Conservation (phyloP, 2,329 filamentous ascomycete species). For the Diaporthe ilicicola region DNA sequence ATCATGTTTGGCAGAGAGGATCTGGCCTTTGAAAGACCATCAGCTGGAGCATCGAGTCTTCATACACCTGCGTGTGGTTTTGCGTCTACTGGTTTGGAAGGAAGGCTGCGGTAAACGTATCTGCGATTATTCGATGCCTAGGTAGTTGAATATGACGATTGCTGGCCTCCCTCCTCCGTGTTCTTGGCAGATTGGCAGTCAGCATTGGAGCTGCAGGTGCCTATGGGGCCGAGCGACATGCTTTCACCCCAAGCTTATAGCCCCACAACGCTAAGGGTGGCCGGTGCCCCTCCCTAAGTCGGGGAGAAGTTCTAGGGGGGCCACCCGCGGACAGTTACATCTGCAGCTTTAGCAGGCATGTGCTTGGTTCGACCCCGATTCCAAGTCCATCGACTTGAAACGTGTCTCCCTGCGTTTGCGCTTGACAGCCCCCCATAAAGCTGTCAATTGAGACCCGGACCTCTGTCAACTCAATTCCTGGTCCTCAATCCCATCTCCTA, state of each 20-base stretch:
- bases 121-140: not conserved
- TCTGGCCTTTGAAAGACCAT: slow-evolving; percentile 23
- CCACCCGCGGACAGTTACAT: slow-evolving; percentile 22
- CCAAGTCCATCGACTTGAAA: slow-evolving; percentile 27
- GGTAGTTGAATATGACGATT: not conserved
- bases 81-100: not conserved
- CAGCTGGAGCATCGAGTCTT: slow-evolving; percentile 3
- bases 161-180: not conserved
- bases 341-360: slow-evolving; percentile 30
- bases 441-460: slow-evolving; percentile 23
- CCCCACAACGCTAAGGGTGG: slow-evolving; percentile 17
- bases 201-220: not conserved
- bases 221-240: not conserved
- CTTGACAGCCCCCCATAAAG: slow-evolving; percentile 26
- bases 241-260: not conserved
- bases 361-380: slow-evolving; percentile 18
- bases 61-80: not conserved
- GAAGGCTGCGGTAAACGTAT: not conserved
- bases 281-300: slow-evolving; percentile 25
- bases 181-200: not conserved
- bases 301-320: slow-evolving; percentile 2
- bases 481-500: not conserved
- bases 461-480: slow-evolving; percentile 4
- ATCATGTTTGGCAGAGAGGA: slow-evolving; percentile 59
- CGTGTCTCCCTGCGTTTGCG: slow-evolving; percentile 29